Evolutionary conservation across 225 moss, liverwort and hornwort genomes (phyloP), one percentile per base, ranked within the genome.

Genomic region (Pseudisothecium myosuroides): DNA sequence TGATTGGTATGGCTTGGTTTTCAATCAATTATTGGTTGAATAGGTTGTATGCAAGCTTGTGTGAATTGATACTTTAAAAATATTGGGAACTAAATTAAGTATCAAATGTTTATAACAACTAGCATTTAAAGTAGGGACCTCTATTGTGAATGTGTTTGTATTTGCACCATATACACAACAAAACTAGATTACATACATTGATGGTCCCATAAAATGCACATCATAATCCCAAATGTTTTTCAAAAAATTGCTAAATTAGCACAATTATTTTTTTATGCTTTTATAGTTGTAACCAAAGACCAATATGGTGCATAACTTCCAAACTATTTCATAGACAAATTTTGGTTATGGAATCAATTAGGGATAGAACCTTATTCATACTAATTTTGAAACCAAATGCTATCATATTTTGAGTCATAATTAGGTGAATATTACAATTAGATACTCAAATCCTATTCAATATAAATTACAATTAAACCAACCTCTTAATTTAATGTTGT

Each of bases 61-160:
- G 4, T 39, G 7, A 13, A 69, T 1, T 24, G 3, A 7, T 24
- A 39, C 24, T 39, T 22, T 22, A n/a, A 22, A n/a, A 7, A 22
- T 21, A 68, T 22, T 22, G 7, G 13, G 1, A n/a, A 23, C 23
- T 68, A 39, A 23, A n/a, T n/a, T n/a, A n/a, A 39, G 11, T 12
- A n/a, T n/a, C 22, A 0, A 68, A n/a, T n/a, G 12, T n/a, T 22
- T 22, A n/a, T 12, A n/a, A n/a, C 6, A 0, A 68, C 12, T n/a
- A 22, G 4, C 7, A 22, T 68, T 68, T 39, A 39, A 23, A 69
- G 2, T 39, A 13, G 12, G n/a, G 13, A 4, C 23, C 0, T 14
- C 7, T 69, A n/a, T n/a, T 69, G 14, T 15, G 9, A 41, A 15
- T 15, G 27, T 26, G 5, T 27, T 15, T 71, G 26, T 41, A 71